Evolutionary conservation across 129 eudicot species (phyloP).

Genomic region (Lactuca sativa): DNA sequence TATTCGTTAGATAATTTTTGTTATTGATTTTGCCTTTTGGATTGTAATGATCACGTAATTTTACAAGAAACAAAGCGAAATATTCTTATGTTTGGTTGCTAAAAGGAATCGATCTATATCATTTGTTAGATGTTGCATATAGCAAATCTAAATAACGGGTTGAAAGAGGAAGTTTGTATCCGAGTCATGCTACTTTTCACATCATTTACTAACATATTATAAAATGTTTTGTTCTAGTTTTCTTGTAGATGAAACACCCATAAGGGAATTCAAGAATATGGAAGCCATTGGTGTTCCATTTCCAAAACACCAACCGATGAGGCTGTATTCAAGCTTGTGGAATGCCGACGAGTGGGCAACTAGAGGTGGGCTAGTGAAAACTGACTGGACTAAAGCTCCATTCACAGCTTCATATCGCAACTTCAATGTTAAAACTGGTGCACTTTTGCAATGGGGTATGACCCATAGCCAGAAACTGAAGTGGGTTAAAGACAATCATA

Average conservation of each 20-base stretch:
- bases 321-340: conserved; percentile 54
- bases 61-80: too few species aligned
- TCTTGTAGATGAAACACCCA: conserved; percentile 45
- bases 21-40: too few species aligned
- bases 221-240: conserved; percentile 24
- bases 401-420: conserved; percentile 46
- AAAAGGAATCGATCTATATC: too few species aligned
- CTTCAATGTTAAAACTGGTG: conserved; percentile 21
- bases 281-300: conserved; percentile 43
- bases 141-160: background rate
- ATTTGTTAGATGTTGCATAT: too few species aligned
- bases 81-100: too few species aligned
- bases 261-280: conserved; percentile 53
- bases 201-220: background rate
- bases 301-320: conserved; percentile 53
- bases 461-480: conserved; percentile 7
- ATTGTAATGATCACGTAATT: background rate
- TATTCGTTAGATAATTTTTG: too few species aligned
- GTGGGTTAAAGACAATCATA: conserved; percentile 22
- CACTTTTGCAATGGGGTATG: background rate
- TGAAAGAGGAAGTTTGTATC: background rate
- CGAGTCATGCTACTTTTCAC: background rate
- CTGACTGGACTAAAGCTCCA: conserved; percentile 57
- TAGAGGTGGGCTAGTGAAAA: conserved; percentile 57
- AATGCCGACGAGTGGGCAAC: conserved; percentile 43